phyloP scores from a whole-genome alignment of 345 rosid genomes.

The Citrus glauca region DNA sequence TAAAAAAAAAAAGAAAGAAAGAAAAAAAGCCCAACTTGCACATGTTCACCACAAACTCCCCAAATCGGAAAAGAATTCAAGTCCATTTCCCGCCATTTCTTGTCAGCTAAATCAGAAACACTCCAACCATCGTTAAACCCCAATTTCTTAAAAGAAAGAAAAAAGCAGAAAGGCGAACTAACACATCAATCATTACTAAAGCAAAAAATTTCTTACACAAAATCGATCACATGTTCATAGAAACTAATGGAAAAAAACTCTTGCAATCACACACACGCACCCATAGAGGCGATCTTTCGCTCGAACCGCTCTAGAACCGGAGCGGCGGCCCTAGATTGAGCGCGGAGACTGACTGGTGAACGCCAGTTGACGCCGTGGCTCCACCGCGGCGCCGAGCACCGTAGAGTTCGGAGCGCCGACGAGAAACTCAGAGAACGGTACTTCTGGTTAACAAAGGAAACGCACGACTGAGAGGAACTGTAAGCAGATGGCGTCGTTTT shows the following conservation, averaged over 20 bases:
- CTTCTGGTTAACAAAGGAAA: constrained; percentile 23
- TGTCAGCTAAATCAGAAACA: neutral
- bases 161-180: neutral
- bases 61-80: neutral
- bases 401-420: constrained; percentile 29
- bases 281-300: constrained; percentile 53
- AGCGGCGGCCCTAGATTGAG: constrained; percentile 34
- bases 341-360: constrained; percentile 39
- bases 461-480: constrained; percentile 19
- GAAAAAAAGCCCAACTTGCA: neutral
- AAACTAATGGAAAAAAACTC: neutral
- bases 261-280: constrained; percentile 6
- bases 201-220: neutral
- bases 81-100: neutral
- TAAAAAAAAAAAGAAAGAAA: no score
- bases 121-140: neutral
- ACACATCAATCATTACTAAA: neutral
- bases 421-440: constrained; percentile 35
- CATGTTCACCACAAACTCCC: neutral
- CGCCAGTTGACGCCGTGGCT: constrained; percentile 37
- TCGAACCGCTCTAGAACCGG: constrained; percentile 47
- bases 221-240: neutral
- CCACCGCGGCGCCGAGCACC: constrained; percentile 38
- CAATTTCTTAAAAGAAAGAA: neutral
- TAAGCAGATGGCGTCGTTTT: constrained; percentile 7